Evolutionary conservation across 768 basidiomycete genomes (phyloP).

Genomic region (Lepiota brunneoincarnata): DNA sequence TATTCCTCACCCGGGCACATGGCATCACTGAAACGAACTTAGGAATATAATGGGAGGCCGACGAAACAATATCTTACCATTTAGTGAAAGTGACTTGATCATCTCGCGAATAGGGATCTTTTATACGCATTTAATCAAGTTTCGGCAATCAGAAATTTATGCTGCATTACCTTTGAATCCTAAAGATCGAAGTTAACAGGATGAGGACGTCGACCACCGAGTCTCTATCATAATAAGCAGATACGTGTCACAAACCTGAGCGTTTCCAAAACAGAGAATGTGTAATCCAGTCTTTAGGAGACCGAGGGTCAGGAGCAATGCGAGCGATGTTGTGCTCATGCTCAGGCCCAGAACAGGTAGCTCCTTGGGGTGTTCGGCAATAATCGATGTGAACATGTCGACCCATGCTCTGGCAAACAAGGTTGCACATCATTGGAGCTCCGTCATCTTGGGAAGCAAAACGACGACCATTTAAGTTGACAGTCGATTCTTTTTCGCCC

Average conservation of each 20-base stretch:
- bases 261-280: slow-evolving; percentile 57
- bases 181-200: slow-evolving; percentile 15
- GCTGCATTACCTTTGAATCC: slow-evolving; percentile 59
- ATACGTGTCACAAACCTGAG: too few relatives aligned
- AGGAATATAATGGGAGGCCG: too few relatives aligned
- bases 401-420: slow-evolving; percentile 54
- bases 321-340: slow-evolving; percentile 41
- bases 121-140: too few relatives aligned
- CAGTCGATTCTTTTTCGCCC: too few relatives aligned
- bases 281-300: slow-evolving; percentile 50
- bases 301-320: slow-evolving; percentile 44
- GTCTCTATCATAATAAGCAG: too few relatives aligned
- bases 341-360: slow-evolving; percentile 39
- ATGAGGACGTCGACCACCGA: slow-evolving; percentile 18
- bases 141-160: too few relatives aligned
- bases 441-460: slow-evolving; percentile 55
- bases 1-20: slow-evolving; percentile 44
- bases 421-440: slow-evolving; percentile 62
- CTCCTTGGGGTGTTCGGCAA: slow-evolving; percentile 41
- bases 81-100: slow-evolving; percentile 51
- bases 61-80: slow-evolving; percentile 35
- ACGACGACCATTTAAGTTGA: slow-evolving; percentile 53
- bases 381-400: slow-evolving; percentile 57
- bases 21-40: slow-evolving; percentile 43
- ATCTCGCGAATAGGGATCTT: slow-evolving; percentile 61